Conservation (phyloP, 2,329 filamentous ascomycete species). For the Trichothecium roseum region DNA sequence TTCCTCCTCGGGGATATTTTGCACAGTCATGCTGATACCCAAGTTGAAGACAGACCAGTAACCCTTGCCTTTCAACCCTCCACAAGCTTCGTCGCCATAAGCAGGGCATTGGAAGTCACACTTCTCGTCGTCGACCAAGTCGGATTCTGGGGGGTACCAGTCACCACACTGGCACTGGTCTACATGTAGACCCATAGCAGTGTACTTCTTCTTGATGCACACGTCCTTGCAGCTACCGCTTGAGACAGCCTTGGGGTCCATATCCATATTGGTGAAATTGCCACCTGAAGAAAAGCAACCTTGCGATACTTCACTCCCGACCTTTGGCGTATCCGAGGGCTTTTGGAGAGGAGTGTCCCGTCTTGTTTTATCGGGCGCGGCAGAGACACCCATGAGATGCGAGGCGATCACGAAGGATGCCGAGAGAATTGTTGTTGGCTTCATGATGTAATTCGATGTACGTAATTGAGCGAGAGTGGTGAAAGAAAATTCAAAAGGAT, state of each 20-base stretch:
- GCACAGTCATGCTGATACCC: conserved; percentile 30
- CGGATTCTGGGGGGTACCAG: conserved; percentile 48
- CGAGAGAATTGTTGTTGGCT: conserved; percentile 16
- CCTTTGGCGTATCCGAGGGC: conserved; percentile 24
- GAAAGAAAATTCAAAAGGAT: conserved; percentile 17
- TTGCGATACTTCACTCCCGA: conserved; percentile 30
- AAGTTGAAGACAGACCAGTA: conserved; percentile 40
- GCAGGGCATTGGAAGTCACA: conserved; percentile 60
- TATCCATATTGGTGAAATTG: conserved; percentile 20
- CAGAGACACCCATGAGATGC: conserved; percentile 12
- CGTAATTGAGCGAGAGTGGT: conserved; percentile 8
- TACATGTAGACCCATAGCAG: conserved; percentile 50
- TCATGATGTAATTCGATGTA: conserved; percentile 15
- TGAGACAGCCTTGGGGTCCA: conserved; percentile 13
- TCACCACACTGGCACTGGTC: conserved; percentile 66
- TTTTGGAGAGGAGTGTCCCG: conserved; percentile 15
- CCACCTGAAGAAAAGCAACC: conserved; percentile 40
- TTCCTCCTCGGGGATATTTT: conserved; percentile 15
- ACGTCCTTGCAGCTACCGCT: conserved; percentile 28
- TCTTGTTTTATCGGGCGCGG: conserved; percentile 6
- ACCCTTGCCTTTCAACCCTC: conserved; percentile 17
- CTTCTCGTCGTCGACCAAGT: conserved; percentile 41
- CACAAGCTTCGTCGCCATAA: conserved; percentile 51
- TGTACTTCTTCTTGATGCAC: conserved; percentile 31
- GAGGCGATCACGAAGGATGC: conserved; percentile 17